A percentile compares a stretch with the other conserved stretches of the same genome.
phyloP scores from a whole-genome alignment of 2,329 filamentous ascomycete genomes.

The Cercospora citrullina region DNA sequence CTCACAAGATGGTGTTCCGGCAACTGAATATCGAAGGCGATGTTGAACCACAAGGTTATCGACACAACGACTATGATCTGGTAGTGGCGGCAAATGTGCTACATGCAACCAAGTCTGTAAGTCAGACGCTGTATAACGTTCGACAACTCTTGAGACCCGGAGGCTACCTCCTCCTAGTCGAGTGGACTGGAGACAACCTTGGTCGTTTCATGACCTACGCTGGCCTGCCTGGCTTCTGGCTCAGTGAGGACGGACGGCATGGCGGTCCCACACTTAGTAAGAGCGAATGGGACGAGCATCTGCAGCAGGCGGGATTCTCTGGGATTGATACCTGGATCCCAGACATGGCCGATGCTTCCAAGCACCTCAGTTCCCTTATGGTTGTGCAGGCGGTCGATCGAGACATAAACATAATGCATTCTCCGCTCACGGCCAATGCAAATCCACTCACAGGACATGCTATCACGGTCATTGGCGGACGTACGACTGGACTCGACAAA shows the following conservation, averaged over 20 bases:
- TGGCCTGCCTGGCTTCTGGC: conserved; percentile 12
- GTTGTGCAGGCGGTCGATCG: conserved; percentile 10
- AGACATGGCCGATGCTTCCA: conserved; percentile 4
- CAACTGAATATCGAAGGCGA: conserved; percentile 37
- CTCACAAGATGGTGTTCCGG: conserved; percentile 37
- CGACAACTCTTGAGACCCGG: conserved; percentile 32
- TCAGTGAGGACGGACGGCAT: conserved; percentile 32
- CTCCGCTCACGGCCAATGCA: conserved; percentile 2
- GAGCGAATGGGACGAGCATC: conserved; percentile 37
- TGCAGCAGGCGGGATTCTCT: conserved; percentile 38
- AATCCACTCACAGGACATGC: conserved; percentile 7
- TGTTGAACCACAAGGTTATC: conserved; percentile 39
- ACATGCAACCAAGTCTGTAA: conserved; percentile 28
- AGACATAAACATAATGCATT: conserved; percentile 3
- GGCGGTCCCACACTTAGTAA: conserved; percentile 31
- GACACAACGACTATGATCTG: conserved; percentile 38
- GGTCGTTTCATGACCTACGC: conserved; percentile 2
- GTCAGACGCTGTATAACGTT: conserved; percentile 25
- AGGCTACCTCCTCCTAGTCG: conserved; percentile 29
- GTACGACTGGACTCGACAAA: conserved; percentile 4
- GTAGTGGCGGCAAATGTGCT: conserved; percentile 31
- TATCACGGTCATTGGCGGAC: conserved; percentile 10
- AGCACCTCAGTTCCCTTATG: conserved; percentile 4
- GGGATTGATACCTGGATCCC: conserved; percentile 32
- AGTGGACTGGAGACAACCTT: conserved; percentile 13